Evolutionary conservation across 2,329 filamentous ascomycete genomes (phyloP), one percentile per base, ranked within the genome.

Genomic region (Ceratocystis colombiana): DNA sequence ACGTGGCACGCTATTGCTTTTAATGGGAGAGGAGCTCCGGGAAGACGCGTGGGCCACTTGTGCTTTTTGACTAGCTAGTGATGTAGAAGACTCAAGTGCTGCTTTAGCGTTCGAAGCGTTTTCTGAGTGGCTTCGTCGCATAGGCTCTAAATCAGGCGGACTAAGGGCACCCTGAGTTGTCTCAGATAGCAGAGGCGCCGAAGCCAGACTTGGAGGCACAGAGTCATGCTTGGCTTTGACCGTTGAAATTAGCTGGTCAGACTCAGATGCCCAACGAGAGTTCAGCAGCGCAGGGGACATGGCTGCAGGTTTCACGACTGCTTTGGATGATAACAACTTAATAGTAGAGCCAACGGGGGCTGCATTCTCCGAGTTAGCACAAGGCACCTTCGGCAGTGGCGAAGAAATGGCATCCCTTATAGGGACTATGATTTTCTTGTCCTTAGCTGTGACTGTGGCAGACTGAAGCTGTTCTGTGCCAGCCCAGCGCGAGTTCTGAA

Each of bases 251-350:
- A 2, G 8, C 7, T 12, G 48, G 17, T 12, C 20, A 5, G 20
- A 4, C 22, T 53, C 48, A 22, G 64, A 66, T 5, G 66, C 66
- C 66, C 66, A 68, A n/a, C 66, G 64, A n/a, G 66, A 68, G 28
- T 46, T 64, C 22, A 28, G 20, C 10, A 68, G 44, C 25, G 59
- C 64, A 17, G 17, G 33, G 30, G 33, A n/a, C 25, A 20, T 41
- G n/a, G 46, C 20, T 1, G n/a, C 50, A 2, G 62, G 46, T n/a
- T 53, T 53, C 8, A 10, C 48, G 20, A 1, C 12, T 5, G 48
- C 12, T n/a, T 53, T 15, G 1, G 48, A 4, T 5, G 44, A 22
- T 12, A 17, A n/a, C 15, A 17, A 1, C 6, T 15, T 30, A 5
- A 17, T 37, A 37, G 55, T 8, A 37, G 55, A 59, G 28, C 5